Conservation (phyloP, 164 flowering plant genomes). For the Pachysandra terminalis region DNA sequence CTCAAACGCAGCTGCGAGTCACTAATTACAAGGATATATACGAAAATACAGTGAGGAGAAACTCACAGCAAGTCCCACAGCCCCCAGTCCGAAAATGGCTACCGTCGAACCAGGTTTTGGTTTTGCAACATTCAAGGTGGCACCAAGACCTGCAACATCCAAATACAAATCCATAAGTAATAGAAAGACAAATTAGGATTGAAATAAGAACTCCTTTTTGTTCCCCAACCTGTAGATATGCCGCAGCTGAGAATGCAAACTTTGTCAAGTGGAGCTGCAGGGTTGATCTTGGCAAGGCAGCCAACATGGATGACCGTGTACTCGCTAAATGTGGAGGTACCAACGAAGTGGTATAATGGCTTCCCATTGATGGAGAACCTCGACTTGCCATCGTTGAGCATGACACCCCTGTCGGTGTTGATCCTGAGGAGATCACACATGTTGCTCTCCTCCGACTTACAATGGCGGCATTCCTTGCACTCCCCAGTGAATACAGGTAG, state of each 20-base stretch:
- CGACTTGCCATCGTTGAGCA: slow-evolving; percentile 52
- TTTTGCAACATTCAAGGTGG: slow-evolving; percentile 80
- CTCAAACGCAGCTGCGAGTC: neutral
- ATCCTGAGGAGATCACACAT: slow-evolving; percentile 68
- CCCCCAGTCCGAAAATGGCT: slow-evolving; percentile 78
- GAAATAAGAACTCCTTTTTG: neutral
- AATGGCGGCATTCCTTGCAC: slow-evolving; percentile 52
- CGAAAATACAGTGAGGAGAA: neutral
- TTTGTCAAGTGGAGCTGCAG: slow-evolving; percentile 62
- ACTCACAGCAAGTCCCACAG: slow-evolving; percentile 82
- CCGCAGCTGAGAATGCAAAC: slow-evolving; percentile 67
- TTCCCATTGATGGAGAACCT: slow-evolving; percentile 59
- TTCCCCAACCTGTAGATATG: slow-evolving; percentile 48
- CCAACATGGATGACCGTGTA: slow-evolving; percentile 58
- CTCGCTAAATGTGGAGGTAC: slow-evolving; percentile 62
- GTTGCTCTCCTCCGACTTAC: slow-evolving; percentile 68
- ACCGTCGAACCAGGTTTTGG: slow-evolving; percentile 56
- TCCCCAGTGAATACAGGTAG: slow-evolving; percentile 70
- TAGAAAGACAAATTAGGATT: neutral
- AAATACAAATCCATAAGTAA: neutral
- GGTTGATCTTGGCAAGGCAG: slow-evolving; percentile 56
- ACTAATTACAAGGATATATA: neutral
- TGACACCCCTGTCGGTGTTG: slow-evolving; percentile 60
- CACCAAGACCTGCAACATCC: slow-evolving; percentile 55
- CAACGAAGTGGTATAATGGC: slow-evolving; percentile 61